Evolutionary conservation across 2,329 filamentous ascomycete species (phyloP).

Genomic region (Cladosporium cucumerinum): DNA sequence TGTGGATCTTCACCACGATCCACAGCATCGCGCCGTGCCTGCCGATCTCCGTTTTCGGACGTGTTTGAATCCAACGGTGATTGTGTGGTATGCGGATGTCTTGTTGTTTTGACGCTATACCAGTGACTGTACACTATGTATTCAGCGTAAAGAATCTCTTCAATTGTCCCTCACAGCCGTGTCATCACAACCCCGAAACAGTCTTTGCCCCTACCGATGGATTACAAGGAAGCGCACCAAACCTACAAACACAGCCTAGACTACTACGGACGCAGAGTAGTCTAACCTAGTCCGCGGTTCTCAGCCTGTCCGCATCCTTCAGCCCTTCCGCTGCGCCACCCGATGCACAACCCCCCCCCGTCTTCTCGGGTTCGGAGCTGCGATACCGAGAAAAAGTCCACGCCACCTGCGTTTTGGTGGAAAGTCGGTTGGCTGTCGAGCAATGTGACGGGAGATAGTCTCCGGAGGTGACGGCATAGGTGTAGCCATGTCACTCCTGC

Average conservation of each 20-base stretch:
- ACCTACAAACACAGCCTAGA: neutral
- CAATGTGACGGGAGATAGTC: neutral
- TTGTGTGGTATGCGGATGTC: neutral
- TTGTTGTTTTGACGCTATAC: neutral
- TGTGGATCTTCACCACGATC: neutral
- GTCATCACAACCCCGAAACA: neutral
- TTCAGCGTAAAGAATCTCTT: neutral
- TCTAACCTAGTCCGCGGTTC: neutral
- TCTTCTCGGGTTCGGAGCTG: neutral
- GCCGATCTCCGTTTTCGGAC: neutral
- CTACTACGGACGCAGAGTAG: neutral
- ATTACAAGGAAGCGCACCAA: neutral
- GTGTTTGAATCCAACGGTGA: neutral
- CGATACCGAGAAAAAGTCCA: neutral
- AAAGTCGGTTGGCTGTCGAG: neutral
- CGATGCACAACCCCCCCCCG: neutral
- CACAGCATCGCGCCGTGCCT: conserved; percentile 1
- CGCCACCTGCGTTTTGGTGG: neutral
- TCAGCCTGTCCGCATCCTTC: neutral
- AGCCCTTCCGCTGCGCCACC: neutral
- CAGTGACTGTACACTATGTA: neutral
- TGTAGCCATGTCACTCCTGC: neutral
- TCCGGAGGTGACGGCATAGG: neutral
- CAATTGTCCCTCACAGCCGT: neutral
- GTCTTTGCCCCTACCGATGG: neutral